Evolutionary conservation across 192 early-diverging fungal genomes (phyloP), one percentile per base, ranked within the genome.

Genomic region (Linnemannia schmuckeri): DNA sequence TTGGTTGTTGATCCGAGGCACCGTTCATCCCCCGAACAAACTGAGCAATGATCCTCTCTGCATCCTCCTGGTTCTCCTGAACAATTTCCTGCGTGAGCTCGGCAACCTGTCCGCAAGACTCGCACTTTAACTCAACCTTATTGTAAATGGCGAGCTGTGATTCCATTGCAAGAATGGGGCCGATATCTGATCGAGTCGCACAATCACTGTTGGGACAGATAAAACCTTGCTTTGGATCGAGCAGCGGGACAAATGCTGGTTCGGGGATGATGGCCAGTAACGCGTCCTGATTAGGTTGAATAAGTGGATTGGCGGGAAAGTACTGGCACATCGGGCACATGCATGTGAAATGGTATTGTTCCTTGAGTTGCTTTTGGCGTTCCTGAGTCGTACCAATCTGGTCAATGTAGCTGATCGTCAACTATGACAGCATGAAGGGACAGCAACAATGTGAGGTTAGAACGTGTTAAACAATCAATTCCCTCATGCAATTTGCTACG

Each of bases 391-490:
- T 76, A 8, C 78, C 78, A 74, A 83, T 77, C 72, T 80, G 80
- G 74, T 88, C 87, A 38, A 88, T 80, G 44, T 88, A 88, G 77
- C 82, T 80, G 74, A 88, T 88, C 3, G 74, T 79, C 74, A 88
- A 69, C 81, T 88, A 75, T 57, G 33, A 4, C 5, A 49, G 12
- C 5, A 63, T 8, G 18, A 37, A 49, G 24, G 33, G 30, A 12
- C 12, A 37, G 9, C 10, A 52, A 40, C 24, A 35, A 13, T 33
- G 10, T 52, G 0, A 76, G 0, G 37, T 66, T 38, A 77, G 24
- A 20, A 6, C 5, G 54, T 7, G 54, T 40, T 49, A 15, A n/a
- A 7, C 24, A 38, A 5, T 24, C n/a, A 13, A 22, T 38, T 40
- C 24, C 9, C 20, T 4, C 71, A 74, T 33, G 8, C 7, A 74